Evolutionary conservation across 495 filamentous ascomycete species (phyloP), one percentile per base, ranked within the genome.

Genomic region (Glarea lozoyensis): DNA sequence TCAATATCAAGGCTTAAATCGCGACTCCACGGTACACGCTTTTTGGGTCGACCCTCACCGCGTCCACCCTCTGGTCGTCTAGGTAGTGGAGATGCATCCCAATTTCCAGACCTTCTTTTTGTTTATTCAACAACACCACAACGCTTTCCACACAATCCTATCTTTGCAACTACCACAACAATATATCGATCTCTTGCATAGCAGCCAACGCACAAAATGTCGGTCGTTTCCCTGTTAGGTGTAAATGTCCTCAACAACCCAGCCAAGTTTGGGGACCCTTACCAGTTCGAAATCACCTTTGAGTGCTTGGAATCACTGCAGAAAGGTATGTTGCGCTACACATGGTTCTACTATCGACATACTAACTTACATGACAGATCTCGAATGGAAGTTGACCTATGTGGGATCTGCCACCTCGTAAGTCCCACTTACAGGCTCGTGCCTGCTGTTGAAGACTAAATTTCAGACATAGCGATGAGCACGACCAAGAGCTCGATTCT

Each of bases 381-480:
- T 98, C 49, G 92, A 98, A 68, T 98, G 92, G 90, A 97, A 97
- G 64, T 71, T 98, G 54, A 97, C 88, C 59, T 98, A 98, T 57
- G 92, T 98, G 58, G 92, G 92, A 53, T 98, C 92, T 53, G 92
- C 92, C 31, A 94, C 88, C 45, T 95, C 88, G 81, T 94, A 76
- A 67, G 81, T 69, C 19, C 24, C 13, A n/a, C 18, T 19, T 23
- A 13, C 37, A 13, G n/a, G 3, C 12, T 6, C 29, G 12, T 1
- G 11, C 19, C 9, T 11, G 3, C 20, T 1, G 13, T 43, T 43
- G 27, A 51, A 49, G 40, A 45, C 29, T 46, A 48, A 36, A 36
- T 50, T 42, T 48, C 57, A 37, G 18, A 6, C 19, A 37, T 49
- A 93, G 86, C 22, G 87, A 88, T 58, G 85, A 96, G 60, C 88